Evolutionary conservation across 2,329 filamentous ascomycete species (phyloP).

Genomic region (Penicillium sp.): DNA sequence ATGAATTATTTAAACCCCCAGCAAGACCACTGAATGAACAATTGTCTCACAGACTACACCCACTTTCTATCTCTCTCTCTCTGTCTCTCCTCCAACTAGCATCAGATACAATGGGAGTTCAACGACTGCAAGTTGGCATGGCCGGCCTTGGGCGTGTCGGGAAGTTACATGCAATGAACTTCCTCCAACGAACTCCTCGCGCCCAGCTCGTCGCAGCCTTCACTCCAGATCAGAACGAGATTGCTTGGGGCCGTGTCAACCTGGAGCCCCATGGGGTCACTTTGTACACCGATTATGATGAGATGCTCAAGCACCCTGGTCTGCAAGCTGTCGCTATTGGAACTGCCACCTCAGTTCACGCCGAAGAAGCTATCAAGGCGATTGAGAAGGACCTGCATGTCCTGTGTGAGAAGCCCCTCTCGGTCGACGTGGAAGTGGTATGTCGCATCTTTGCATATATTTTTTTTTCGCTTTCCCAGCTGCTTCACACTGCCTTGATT

Average conservation of each 20-base stretch:
- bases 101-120: slow-evolving; percentile 22
- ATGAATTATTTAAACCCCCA: neutral
- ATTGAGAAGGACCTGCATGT: slow-evolving; percentile 59
- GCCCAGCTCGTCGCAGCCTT: slow-evolving; percentile 54
- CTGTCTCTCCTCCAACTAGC: neutral
- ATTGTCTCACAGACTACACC: neutral
- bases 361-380: slow-evolving; percentile 59
- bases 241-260: slow-evolving; percentile 54
- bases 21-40: neutral
- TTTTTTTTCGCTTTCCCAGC: neutral
- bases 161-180: slow-evolving; percentile 52
- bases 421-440: slow-evolving; percentile 62
- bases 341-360: slow-evolving; percentile 59
- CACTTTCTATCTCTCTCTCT: neutral
- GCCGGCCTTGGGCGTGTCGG: slow-evolving; percentile 55
- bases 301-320: slow-evolving; percentile 58
- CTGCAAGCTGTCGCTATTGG: slow-evolving; percentile 60
- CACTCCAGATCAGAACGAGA: slow-evolving; percentile 48
- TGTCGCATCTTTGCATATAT: slow-evolving; percentile 22
- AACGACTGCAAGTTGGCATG: slow-evolving; percentile 49
- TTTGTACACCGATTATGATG: slow-evolving; percentile 57
- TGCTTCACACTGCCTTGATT: no score
- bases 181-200: slow-evolving; percentile 50
- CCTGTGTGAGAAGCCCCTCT: slow-evolving; percentile 58
- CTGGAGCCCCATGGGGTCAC: slow-evolving; percentile 56